Evolutionary conservation across 768 basidiomycete species (phyloP).

Genomic region (Sutorius australiensis): DNA sequence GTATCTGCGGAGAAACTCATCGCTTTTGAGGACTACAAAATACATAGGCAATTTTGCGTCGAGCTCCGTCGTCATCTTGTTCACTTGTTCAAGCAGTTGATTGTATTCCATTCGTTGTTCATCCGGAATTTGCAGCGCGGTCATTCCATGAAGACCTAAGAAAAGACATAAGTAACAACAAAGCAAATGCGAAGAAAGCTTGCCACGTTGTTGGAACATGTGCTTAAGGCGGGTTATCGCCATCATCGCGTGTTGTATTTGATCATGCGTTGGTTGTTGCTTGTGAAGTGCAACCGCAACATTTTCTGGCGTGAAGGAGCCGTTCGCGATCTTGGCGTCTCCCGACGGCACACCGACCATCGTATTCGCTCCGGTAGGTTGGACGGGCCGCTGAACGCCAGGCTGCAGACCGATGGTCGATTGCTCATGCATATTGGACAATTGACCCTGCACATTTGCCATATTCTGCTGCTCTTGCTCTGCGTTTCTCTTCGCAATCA

Average conservation of each 20-base stretch:
- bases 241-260: conserved; percentile 28
- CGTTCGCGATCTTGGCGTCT: conserved; percentile 20
- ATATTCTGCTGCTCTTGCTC: conserved; percentile 24
- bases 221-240: conserved; percentile 33
- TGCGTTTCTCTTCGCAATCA: conserved; percentile 16
- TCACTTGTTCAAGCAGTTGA: conserved; percentile 45
- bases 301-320: conserved; percentile 7
- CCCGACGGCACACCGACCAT: conserved; percentile 7
- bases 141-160: conserved; percentile 36
- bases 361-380: conserved; percentile 6
- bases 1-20: conserved; percentile 46
- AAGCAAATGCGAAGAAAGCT: conserved; percentile 12
- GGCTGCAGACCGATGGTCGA: conserved; percentile 8
- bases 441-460: conserved; percentile 14
- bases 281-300: background rate
- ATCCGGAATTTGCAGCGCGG: conserved; percentile 40
- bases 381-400: conserved; percentile 17
- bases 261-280: conserved; percentile 29
- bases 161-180: conserved; percentile 9
- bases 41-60: conserved; percentile 50
- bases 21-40: conserved; percentile 43
- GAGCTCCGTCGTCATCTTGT: conserved; percentile 43
- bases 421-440: conserved; percentile 23
- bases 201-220: conserved; percentile 32
- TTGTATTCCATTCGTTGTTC: conserved; percentile 56